Evolutionary conservation across 2,329 filamentous ascomycete species (phyloP), one percentile per base, ranked within the genome.

Genomic region (Pestalotiopsis sp.): DNA sequence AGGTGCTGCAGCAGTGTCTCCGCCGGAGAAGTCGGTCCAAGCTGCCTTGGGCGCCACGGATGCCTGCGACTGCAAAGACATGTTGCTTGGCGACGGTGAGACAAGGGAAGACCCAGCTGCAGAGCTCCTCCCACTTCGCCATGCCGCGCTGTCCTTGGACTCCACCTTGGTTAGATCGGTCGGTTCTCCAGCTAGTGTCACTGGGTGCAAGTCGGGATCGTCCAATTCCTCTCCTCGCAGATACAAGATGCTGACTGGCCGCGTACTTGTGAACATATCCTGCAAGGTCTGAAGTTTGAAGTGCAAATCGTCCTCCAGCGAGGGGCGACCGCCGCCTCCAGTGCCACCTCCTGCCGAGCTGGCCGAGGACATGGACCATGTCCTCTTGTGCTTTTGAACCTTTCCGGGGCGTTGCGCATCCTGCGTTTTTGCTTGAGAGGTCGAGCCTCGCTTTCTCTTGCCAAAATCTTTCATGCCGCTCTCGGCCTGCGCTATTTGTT

Each of bases 321-420:
- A 83, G n/a, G 83, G 76, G 25, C 88, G 83, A 20, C 84, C 83
- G n/a, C 84, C 83, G 7, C 81, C 82, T 23, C 70, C 73, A 9
- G 45, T n/a, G 12, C 75, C 74, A 20, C 81, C 85, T 14, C 85
- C 86, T 3, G 85, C 86, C 3, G 90, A 92, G 76, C 90, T 90
- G 39, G 88, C 83, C 5, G 95, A 98, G 27, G 94, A 95, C 87
- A 97, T 93, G 11, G 95, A 98, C 94, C 95, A 98, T 0, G 94
- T 97, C 69, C 95, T 87, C 81, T 97, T 97, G 81, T 98, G 94
- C 80, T 97, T 97, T 27, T 90, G 88, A 0, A 93, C 89, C 79
- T 97, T 97, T n/a, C 92, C 92, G 2, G 92, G 90, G 68, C 93
- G 85, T 78, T 90, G 81, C 76, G 83, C 73, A 71, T 85, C 80